phyloP scores from a whole-genome alignment of 495 filamentous ascomycete genomes.

The Penicillium canescens region DNA sequence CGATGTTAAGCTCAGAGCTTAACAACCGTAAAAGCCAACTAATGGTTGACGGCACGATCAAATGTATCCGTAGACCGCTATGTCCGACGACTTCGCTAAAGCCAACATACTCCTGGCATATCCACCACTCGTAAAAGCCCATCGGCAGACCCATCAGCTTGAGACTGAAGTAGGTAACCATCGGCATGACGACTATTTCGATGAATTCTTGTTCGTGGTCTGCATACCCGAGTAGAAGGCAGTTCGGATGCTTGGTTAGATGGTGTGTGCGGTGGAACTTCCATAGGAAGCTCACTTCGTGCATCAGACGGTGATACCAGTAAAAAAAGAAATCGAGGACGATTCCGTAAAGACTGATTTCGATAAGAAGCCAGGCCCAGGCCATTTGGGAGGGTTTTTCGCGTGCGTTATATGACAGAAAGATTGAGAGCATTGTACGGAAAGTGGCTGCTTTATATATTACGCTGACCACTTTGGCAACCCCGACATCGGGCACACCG shows the following conservation, averaged over 20 bases:
- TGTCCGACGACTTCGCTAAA: constrained; percentile 44
- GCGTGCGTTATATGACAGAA: constrained; percentile 25
- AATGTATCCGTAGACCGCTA: constrained; percentile 36
- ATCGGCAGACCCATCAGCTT: constrained; percentile 34
- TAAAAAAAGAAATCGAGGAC: constrained; percentile 49
- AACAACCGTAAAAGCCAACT: constrained; percentile 37
- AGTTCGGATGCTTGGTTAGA: constrained; percentile 45
- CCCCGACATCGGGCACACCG: constrained; percentile 29
- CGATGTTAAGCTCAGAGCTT: constrained; percentile 39
- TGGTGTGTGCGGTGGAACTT: constrained; percentile 46
- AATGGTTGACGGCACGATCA: constrained; percentile 33
- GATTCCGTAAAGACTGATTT: too few relatives aligned
- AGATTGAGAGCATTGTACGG: constrained; percentile 24
- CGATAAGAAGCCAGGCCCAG: constrained; percentile 38
- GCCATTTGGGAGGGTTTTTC: constrained; percentile 45
- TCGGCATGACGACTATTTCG: constrained; percentile 41
- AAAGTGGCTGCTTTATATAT: constrained; percentile 34
- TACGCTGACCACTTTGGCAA: constrained; percentile 26
- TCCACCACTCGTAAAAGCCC: constrained; percentile 48
- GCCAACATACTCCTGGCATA: constrained; percentile 42
- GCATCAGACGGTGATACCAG: constrained; percentile 45
- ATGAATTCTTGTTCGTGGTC: constrained; percentile 47
- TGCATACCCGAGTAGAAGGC: constrained; percentile 40
- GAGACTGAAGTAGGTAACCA: constrained; percentile 35
- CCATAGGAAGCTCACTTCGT: constrained; percentile 41